Evolutionary conservation across 306 rosid species (phyloP).

Genomic region (Casuarina glauca): DNA sequence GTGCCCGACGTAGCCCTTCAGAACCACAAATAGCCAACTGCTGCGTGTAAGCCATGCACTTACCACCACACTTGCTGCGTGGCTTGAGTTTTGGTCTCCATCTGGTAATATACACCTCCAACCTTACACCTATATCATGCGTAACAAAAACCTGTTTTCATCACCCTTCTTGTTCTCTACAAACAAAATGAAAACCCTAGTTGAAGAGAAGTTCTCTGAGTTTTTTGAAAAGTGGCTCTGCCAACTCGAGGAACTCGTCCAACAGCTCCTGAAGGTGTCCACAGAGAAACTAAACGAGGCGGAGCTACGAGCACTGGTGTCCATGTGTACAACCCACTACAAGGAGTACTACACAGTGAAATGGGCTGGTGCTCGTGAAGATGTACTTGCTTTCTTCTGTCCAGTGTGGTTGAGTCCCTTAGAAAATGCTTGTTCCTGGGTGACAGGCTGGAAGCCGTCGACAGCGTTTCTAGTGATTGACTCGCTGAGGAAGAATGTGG

Average conservation of each 20-base stretch:
- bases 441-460: constrained; percentile 57
- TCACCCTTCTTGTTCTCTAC: background rate
- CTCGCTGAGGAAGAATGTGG: background rate
- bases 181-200: constrained; percentile 36
- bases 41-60: no score
- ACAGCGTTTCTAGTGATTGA: constrained; percentile 31
- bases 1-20: no score
- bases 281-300: constrained; percentile 13
- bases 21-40: no score
- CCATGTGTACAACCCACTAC: constrained; percentile 48
- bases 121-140: background rate
- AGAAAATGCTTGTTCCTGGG: constrained; percentile 39
- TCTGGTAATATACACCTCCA: constrained; percentile 26
- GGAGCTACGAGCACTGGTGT: constrained; percentile 35
- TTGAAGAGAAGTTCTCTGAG: constrained; percentile 43
- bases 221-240: constrained; percentile 50
- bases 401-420: constrained; percentile 48
- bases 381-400: constrained; percentile 56
- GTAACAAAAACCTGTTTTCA: background rate
- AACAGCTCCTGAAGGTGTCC: constrained; percentile 27
- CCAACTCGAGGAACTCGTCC: constrained; percentile 43
- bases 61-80: constrained; percentile 47
- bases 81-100: constrained; percentile 44
- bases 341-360: constrained; percentile 64
- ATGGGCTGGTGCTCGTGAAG: constrained; percentile 62